These are phyloP conservation scores for Scolecobasidium constrictum DNA, from an alignment of 2,329 filamentous ascomycete species.

Conservation along the genomic window DNA sequence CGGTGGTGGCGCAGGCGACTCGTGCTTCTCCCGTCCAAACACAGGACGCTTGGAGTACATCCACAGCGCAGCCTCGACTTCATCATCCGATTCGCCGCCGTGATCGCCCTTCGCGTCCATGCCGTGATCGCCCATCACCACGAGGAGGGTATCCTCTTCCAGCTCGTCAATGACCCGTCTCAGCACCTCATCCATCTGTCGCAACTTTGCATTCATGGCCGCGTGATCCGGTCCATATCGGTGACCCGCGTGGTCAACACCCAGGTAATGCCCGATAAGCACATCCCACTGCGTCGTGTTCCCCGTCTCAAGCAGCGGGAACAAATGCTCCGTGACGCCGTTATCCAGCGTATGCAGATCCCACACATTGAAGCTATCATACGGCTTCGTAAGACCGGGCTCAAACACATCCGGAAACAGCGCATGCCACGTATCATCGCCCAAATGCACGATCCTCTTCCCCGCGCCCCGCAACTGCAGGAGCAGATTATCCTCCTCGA, in stretches of 20 bases:
- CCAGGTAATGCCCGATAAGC: slow-evolving; percentile 87
- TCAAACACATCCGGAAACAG: slow-evolving; percentile 94
- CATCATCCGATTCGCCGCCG: slow-evolving; percentile 94
- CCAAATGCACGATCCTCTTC: slow-evolving; percentile 79
- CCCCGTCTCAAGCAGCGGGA: slow-evolving; percentile 61
- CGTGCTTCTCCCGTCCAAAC: slow-evolving; percentile 66
- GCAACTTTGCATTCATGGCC: slow-evolving; percentile 82
- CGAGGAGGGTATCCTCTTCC: slow-evolving; percentile 76
- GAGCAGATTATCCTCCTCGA: slow-evolving; percentile 80
- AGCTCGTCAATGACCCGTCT: slow-evolving; percentile 58
- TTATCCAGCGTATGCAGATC: slow-evolving; percentile 95
- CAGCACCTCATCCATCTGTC: slow-evolving; percentile 80
- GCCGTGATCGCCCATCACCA: slow-evolving; percentile 98
- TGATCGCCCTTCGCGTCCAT: slow-evolving; percentile 98
- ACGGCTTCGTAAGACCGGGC: slow-evolving; percentile 70
- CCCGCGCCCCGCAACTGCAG: slow-evolving; percentile 52
- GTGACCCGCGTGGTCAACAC: slow-evolving; percentile 94
- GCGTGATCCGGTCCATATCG: slow-evolving; percentile 87
- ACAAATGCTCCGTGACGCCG: slow-evolving; percentile 82
- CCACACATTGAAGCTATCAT: slow-evolving; percentile 98
- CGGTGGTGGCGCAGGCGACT: slow-evolving; percentile 45
- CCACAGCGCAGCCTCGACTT: slow-evolving; percentile 90
- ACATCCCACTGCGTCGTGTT: slow-evolving; percentile 74
- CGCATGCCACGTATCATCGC: slow-evolving; percentile 95
- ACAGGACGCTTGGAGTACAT: slow-evolving; percentile 88